Evolutionary conservation across 2,329 filamentous ascomycete species (phyloP).

Genomic region (Fusarium liriodendri): DNA sequence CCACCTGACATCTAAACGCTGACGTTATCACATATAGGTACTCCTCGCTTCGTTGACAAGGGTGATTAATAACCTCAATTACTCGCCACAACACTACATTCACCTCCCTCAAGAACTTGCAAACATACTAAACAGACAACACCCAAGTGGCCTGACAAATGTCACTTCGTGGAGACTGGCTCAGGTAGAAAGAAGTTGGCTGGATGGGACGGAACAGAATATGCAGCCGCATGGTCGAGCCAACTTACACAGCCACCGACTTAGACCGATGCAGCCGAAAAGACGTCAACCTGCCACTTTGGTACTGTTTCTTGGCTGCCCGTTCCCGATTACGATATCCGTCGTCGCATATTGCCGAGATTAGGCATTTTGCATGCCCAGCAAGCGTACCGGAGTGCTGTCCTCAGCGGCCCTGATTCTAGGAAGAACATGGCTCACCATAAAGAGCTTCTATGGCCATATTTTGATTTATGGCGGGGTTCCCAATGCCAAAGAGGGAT

Average conservation of each 20-base stretch:
- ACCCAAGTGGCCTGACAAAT: background rate
- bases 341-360: background rate
- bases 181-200: background rate
- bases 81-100: background rate
- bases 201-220: background rate
- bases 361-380: constrained; percentile 25
- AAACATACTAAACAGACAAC: background rate
- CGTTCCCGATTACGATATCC: background rate
- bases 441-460: background rate
- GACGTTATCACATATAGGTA: background rate
- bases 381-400: background rate
- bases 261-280: background rate
- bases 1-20: background rate
- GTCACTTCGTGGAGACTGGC: background rate
- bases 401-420: constrained; percentile 1
- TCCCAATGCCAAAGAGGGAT: background rate
- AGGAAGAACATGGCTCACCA: background rate
- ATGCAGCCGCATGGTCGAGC: background rate
- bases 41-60: background rate
- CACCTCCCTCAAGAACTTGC: background rate
- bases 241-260: background rate
- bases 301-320: background rate
- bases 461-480: background rate
- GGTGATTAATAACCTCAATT: background rate
- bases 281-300: background rate